These are phyloP conservation scores for Begonia loranthoides DNA, from an alignment of 306 rosid species.

Conservation along the genomic window DNA sequence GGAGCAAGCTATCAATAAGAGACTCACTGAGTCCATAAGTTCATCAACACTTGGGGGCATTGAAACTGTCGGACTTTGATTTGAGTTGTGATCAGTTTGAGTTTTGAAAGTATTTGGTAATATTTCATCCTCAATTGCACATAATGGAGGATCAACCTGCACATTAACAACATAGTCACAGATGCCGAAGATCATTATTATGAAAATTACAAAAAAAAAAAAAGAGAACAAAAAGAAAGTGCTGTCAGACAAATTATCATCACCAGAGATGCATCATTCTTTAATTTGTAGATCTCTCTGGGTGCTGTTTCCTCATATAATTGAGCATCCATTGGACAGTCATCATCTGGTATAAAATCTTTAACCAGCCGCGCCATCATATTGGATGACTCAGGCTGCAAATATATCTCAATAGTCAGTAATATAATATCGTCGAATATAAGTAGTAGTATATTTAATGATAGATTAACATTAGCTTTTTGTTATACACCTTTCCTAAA, in stretches of 20 bases:
- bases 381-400: slow-evolving; percentile 45
- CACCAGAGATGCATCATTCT: too few relatives aligned
- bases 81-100: slow-evolving; percentile 27
- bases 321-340: slow-evolving; percentile 52
- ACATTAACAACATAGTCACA: slow-evolving; percentile 9
- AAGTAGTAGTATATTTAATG: neutral
- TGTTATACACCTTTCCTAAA: slow-evolving; percentile 23
- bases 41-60: slow-evolving; percentile 39
- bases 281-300: too few relatives aligned
- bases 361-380: slow-evolving; percentile 44
- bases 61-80: slow-evolving; percentile 26
- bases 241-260: too few relatives aligned
- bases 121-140: slow-evolving; percentile 42
- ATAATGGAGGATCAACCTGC: slow-evolving; percentile 14
- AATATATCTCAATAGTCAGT: slow-evolving; percentile 1
- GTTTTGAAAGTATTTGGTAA: slow-evolving; percentile 35
- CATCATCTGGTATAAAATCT: slow-evolving; percentile 51
- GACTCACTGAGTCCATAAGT: slow-evolving; percentile 57
- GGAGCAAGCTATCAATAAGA: slow-evolving; percentile 1
- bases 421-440: neutral
- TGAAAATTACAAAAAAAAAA: too few relatives aligned
- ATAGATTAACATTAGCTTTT: too few relatives aligned
- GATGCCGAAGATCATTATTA: slow-evolving; percentile 13
- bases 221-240: too few relatives aligned
- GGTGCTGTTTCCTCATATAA: slow-evolving; percentile 14